phyloP scores from a whole-genome alignment of 2,329 filamentous ascomycete genomes.

The Apiospora phragmitis region DNA sequence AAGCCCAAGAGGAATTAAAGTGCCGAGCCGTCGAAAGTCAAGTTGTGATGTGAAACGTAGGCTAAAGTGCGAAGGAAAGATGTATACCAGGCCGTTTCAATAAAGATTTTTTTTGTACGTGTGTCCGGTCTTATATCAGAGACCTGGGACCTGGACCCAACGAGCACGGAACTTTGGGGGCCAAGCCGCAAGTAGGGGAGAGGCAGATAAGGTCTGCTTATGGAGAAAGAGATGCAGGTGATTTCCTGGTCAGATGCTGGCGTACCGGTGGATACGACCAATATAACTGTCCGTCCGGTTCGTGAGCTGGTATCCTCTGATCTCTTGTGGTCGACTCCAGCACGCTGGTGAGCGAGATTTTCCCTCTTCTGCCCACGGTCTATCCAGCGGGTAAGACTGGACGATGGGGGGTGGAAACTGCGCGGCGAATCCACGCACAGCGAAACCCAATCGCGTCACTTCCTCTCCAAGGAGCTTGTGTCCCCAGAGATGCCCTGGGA shows the following conservation, averaged over 20 bases:
- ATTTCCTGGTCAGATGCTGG: not conserved
- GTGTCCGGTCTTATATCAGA: constrained; percentile 4
- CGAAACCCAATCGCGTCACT: constrained; percentile 9
- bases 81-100: constrained; percentile 8
- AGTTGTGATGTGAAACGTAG: constrained; percentile 18
- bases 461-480: not conserved
- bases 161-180: not conserved
- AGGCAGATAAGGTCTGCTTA: constrained; percentile 3
- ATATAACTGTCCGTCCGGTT: constrained; percentile 5
- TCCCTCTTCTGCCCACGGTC: not conserved
- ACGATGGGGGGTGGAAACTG: not conserved
- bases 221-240: not conserved
- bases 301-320: not conserved
- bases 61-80: constrained; percentile 15
- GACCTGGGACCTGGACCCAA: not conserved
- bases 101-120: not conserved
- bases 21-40: constrained; percentile 20
- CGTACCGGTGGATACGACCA: constrained; percentile 1
- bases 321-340: not conserved
- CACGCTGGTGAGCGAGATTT: not conserved
- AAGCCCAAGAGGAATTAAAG: constrained; percentile 20
- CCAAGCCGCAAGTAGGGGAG: not conserved
- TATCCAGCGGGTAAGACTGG: constrained; percentile 2
- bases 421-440: constrained; percentile 2
- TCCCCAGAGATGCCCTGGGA: not conserved